Base-by-base conservation (phyloP, 768 basidiomycete species). In the Pleurotus tuoliensis region DNA sequence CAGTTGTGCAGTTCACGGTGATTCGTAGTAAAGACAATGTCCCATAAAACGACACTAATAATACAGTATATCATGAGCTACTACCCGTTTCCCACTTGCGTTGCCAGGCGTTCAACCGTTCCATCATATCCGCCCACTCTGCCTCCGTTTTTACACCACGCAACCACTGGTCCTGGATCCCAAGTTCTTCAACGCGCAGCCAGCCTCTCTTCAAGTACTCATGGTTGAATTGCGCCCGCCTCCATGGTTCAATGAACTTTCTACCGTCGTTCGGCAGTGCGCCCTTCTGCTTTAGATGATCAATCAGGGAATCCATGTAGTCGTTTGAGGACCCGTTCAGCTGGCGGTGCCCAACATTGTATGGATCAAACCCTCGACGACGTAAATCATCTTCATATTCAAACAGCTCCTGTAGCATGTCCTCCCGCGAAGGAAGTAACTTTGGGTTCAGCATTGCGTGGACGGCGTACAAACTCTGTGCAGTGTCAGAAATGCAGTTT, bases 181-280 rank as follows among this genome's bases (percentile, higher is more conserved):
- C 80, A 3, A 73, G 66, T 22, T 62, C 64, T 61, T 80, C 77
- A 9, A 81, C 74, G 6, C 76, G 67, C 46, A 64, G 66, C 82
- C 83, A 84, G 1, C 75, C 73, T 15, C 70, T 63, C 47, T 75
- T 72, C 46, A 78, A 62, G 41, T 68, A 66, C 15, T 65, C 57
- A 47, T 76, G 71, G 1, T 59, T 59, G 38, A 69, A 62, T 1
- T 69, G 66, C 38, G 71, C 66, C 44, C 76, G 66, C 39, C 82
- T 66, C 82, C 82, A 83, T 12, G 62, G 58, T 61, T 83, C 82
- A 18, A 82, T 81, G 58, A 69, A 82, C 25, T 71, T 73, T 58
- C 61, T 66, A 0, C 77, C 77, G 48, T 76, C 70, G 46, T 77
- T 63, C 2, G 75, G 76, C 20, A 82, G 64, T 3, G 66, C 72